Conservation (phyloP, 176 grass and related monocot genomes). For the Aegilops longissima region DNA sequence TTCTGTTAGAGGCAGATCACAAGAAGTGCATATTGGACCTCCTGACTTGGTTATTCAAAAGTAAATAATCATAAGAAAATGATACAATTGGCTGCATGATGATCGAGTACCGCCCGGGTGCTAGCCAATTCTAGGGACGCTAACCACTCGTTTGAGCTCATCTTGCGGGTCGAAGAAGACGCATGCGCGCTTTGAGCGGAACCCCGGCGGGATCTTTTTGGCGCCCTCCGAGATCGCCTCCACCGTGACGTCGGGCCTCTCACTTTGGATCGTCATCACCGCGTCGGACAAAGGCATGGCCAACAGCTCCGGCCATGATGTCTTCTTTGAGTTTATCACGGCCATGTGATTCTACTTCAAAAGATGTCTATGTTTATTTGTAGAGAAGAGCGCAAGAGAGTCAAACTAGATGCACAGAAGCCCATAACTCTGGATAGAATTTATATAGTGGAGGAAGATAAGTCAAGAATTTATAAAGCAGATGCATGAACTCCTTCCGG, state of each 20-base stretch:
- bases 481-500: background rate
- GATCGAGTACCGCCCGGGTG: too few relatives aligned
- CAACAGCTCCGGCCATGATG: background rate
- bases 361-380: background rate
- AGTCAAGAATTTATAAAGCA: background rate
- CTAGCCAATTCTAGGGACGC: background rate
- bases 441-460: background rate
- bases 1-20: too few relatives aligned
- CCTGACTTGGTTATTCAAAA: background rate
- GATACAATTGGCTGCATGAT: background rate
- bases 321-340: background rate
- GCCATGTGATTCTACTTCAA: background rate
- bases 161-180: background rate
- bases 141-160: background rate
- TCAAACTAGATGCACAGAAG: background rate
- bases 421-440: background rate
- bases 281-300: background rate
- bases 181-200: background rate
- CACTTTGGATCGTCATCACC: background rate
- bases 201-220: background rate
- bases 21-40: background rate
- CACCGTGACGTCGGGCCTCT: constrained; percentile 5
- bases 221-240: background rate
- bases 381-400: background rate
- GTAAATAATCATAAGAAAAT: background rate